These are phyloP conservation scores for Pseudogymnoascus sp. DNA, from an alignment of 2,329 filamentous ascomycete genomes.

Conservation along the genomic window DNA sequence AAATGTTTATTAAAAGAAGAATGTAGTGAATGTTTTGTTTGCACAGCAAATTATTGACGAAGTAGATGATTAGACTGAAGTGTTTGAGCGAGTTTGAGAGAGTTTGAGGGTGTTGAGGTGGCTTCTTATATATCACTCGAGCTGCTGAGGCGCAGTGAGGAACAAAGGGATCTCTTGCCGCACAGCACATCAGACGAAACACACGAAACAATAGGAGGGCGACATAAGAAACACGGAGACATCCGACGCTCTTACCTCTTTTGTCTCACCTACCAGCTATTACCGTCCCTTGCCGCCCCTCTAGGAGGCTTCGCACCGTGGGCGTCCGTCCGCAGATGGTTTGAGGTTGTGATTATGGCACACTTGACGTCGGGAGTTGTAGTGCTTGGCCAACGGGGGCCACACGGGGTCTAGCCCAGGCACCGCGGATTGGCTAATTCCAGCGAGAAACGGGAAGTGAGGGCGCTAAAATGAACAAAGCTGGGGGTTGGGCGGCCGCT, in stretches of 20 bases:
- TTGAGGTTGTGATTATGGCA: background rate
- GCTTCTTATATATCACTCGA: background rate
- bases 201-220: background rate
- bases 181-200: background rate
- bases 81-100: no score
- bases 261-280: background rate
- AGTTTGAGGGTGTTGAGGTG: background rate
- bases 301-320: background rate
- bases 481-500: background rate
- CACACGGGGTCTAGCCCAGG: background rate
- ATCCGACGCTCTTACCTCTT: background rate
- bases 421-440: background rate
- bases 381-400: background rate
- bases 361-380: background rate
- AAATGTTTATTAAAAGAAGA: background rate
- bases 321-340: background rate
- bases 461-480: background rate
- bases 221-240: conserved; percentile 1
- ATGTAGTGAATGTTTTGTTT: background rate
- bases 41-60: conserved; percentile 1
- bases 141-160: background rate
- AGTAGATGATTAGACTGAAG: background rate
- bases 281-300: background rate
- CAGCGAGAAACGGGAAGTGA: background rate
- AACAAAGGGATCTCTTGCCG: background rate